Percentiles rank a stretch among this genome's conserved stretches.
These are phyloP conservation scores for Hymenoscyphus linearis DNA, from an alignment of 2,329 filamentous ascomycete genomes.

Conservation along the genomic window DNA sequence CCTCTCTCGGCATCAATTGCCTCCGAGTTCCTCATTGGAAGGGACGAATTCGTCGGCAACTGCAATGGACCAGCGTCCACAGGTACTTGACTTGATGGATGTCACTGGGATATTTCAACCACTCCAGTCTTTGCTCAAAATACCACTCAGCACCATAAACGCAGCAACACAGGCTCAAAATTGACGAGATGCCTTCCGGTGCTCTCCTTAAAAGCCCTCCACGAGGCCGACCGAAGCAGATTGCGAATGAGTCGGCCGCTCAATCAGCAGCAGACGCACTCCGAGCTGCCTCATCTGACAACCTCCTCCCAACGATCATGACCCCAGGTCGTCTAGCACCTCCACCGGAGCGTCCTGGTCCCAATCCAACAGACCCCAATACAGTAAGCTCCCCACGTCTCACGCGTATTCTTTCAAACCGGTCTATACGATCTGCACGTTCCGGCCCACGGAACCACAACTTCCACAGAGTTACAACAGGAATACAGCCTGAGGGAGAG, in stretches of 20 bases:
- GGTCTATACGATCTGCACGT: background rate
- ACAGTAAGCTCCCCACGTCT: background rate
- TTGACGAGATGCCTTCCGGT: background rate
- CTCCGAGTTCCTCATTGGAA: background rate
- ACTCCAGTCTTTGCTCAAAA: background rate
- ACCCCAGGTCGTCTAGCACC: background rate
- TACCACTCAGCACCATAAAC: background rate
- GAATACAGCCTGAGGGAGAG: constrained; percentile 51
- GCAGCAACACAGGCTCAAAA: background rate
- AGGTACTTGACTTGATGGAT: background rate
- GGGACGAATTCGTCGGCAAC: background rate
- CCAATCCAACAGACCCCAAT: background rate
- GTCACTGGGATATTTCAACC: background rate
- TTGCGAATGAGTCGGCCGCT: background rate
- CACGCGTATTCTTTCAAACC: background rate
- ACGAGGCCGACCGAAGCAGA: background rate
- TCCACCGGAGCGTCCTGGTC: background rate
- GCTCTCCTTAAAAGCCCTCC: constrained; percentile 2
- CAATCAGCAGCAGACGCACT: constrained; percentile 2
- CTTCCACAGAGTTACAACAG: constrained; percentile 30
- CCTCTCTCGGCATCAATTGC: background rate
- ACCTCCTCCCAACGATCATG: constrained; percentile 6
- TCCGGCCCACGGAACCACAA: constrained; percentile 10
- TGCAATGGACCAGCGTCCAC: background rate
- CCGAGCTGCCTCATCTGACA: constrained; percentile 1